A percentile compares a stretch with the other conserved stretches of the same genome.
Conservation (phyloP, 345 rosid genomes). For the Gossypioides kirkii region DNA sequence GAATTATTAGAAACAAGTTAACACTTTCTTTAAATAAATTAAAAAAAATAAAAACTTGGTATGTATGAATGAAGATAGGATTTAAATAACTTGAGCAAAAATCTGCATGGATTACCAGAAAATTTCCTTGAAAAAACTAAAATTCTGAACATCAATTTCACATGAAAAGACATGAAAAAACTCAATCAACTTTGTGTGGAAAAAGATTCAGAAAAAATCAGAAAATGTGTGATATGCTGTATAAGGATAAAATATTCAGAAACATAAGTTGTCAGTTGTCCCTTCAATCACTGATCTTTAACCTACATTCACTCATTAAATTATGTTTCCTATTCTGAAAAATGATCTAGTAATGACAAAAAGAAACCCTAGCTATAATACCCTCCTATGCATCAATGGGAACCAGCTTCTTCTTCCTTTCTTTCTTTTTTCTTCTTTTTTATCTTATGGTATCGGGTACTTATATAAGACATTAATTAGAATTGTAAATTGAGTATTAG, state of each 20-base stretch:
- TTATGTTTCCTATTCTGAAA: slow-evolving; percentile 5
- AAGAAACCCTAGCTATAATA: slow-evolving; percentile 20
- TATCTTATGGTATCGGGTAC: too few relatives aligned
- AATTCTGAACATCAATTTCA: background rate
- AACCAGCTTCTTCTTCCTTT: background rate
- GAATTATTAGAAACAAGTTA: too few relatives aligned
- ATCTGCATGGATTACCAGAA: background rate
- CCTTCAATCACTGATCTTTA: slow-evolving; percentile 17
- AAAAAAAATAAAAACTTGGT: too few relatives aligned
- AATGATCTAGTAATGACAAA: slow-evolving; percentile 3
- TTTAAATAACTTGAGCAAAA: too few relatives aligned
- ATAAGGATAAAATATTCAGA: slow-evolving; percentile 3
- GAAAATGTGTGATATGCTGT: background rate
- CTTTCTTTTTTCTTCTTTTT: too few relatives aligned
- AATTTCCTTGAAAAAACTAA: background rate
- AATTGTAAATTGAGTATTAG: too few relatives aligned
- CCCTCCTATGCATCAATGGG: background rate
- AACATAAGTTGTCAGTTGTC: background rate
- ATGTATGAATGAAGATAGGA: too few relatives aligned
- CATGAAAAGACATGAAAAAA: background rate
- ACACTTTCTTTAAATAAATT: too few relatives aligned
- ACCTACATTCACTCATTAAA: slow-evolving; percentile 26
- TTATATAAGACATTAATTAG: too few relatives aligned
- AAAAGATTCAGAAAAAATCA: background rate
- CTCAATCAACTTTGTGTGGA: background rate